Percentiles rank a stretch among this genome's conserved stretches.
phyloP scores from a whole-genome alignment of 2,329 filamentous ascomycete species.

The Claviceps cyperi region DNA sequence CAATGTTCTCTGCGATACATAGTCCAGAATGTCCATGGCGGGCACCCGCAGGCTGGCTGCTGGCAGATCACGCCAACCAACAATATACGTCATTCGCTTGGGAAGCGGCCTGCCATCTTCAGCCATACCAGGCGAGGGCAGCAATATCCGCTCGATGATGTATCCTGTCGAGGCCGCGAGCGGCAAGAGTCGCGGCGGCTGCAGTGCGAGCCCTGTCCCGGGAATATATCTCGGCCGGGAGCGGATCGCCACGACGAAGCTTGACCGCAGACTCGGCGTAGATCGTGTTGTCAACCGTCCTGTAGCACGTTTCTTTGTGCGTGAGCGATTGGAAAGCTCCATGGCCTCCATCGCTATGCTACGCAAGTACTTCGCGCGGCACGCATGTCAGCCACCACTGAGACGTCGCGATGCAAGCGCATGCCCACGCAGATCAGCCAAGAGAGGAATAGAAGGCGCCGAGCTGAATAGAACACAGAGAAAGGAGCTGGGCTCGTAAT shows the following conservation, averaged over 20 bases:
- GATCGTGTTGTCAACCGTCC: not conserved
- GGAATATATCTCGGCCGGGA: conserved; percentile 23
- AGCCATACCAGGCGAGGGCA: conserved; percentile 21
- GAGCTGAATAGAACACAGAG: too few relatives aligned
- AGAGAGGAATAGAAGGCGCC: not conserved
- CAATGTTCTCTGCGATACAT: conserved; percentile 39
- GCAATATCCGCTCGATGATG: conserved; percentile 38
- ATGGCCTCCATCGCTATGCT: conserved; percentile 1
- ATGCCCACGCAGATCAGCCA: not conserved
- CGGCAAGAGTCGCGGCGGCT: conserved; percentile 32
- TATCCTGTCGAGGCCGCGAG: conserved; percentile 38
- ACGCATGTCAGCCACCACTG: too few relatives aligned
- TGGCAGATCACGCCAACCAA: conserved; percentile 40
- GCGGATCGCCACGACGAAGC: conserved; percentile 2
- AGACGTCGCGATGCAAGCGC: not conserved
- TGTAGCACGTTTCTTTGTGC: not conserved
- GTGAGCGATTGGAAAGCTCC: not conserved
- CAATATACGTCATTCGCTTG: conserved; percentile 36
- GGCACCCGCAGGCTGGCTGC: conserved; percentile 32
- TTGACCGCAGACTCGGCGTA: not conserved
- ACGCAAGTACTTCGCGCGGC: not conserved
- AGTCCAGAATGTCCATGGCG: conserved; percentile 36
- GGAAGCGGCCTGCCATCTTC: conserved; percentile 22
- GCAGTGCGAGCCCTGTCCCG: conserved; percentile 32
- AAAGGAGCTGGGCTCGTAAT: too few relatives aligned